Base-by-base conservation (phyloP, 2,329 filamentous ascomycete species). In the Ophiostoma pallidulum region DNA sequence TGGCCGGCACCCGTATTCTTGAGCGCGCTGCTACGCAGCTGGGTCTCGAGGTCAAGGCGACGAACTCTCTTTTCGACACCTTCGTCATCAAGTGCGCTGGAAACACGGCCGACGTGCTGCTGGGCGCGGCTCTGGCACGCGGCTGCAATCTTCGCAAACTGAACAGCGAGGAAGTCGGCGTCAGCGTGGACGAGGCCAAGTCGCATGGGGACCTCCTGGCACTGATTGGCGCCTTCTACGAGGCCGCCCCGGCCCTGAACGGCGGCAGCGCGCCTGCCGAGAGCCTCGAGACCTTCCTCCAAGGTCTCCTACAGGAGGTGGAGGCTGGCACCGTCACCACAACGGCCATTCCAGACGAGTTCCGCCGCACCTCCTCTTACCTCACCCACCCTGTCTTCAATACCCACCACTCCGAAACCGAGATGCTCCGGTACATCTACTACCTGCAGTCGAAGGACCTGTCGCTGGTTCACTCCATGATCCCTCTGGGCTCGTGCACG, bases 391-490 rank as follows among this genome's bases (percentile, higher is more conserved):
- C 88, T 0, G 87, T 95, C 22, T 97, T 96, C 77, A 96, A 96
- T 71, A 82, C 82, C 2, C 82, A 97, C 64, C 91, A 94, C 67
- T 95, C 89, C 3, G 91, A 97, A 68, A 96, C 91, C 0, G 88
- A 96, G 66, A 77, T 97, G 58, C 73, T 97, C 43, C 84, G 91
- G 37, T 97, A 97, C 68, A 95, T 97, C 58, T 76, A 91, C 62
- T 87, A 95, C 62, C 74, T 97, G 5, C 85, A 94, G 63, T 94
- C 89, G 43, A 96, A 94, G 71, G 91, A 97, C 62, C 71, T 97
- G 13, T 96, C 91, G 2, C 74, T 96, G 5, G 86, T 90, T 2
- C 91, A 97, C 68, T 96, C 90, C 14, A 97, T 97, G 91, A 97
- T 97, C 52, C 89, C 91, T 3, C 77, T 97, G 1, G 91, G 91